A percentile compares a stretch with the other conserved stretches of the same genome.
Conservation (phyloP, 768 basidiomycete genomes). For the Hygrophoropsis aurantiaca region DNA sequence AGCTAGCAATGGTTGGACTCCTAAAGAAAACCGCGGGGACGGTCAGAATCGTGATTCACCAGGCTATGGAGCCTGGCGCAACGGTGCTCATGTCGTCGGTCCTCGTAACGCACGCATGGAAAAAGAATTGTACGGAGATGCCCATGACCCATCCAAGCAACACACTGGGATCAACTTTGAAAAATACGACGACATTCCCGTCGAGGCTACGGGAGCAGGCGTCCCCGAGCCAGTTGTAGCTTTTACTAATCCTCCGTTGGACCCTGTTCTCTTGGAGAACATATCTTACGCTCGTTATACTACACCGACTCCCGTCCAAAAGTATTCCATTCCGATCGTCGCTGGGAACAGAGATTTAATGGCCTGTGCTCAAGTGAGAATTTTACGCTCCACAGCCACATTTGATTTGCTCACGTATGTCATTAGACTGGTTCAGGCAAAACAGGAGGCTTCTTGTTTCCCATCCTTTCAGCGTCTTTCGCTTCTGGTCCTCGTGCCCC, state of each 20-base stretch:
- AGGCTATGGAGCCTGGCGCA: conserved; percentile 74
- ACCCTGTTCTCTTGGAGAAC: conserved; percentile 93
- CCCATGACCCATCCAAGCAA: conserved; percentile 80
- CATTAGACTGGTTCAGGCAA: conserved; percentile 97
- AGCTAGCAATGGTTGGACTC: conserved; percentile 39
- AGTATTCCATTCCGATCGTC: conserved; percentile 99
- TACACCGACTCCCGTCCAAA: conserved; percentile 98
- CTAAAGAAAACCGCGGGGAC: conserved; percentile 29
- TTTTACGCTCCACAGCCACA: conserved; percentile 3
- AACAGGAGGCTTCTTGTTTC: conserved; percentile 98
- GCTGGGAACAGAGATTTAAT: conserved; percentile 86
- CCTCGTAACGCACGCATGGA: conserved; percentile 84
- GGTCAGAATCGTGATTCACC: conserved; percentile 50
- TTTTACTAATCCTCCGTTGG: conserved; percentile 88
- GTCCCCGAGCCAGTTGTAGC: conserved; percentile 93
- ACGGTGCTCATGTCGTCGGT: conserved; percentile 86
- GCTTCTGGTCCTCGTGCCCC: conserved; percentile 73
- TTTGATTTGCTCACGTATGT: conserved; percentile 18
- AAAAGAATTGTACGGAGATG: conserved; percentile 94
- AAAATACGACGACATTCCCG: conserved; percentile 99
- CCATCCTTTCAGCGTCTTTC: conserved; percentile 95
- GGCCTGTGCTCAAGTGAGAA: conserved; percentile 86
- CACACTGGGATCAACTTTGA: conserved; percentile 99
- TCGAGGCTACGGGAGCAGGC: conserved; percentile 94
- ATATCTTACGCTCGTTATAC: conserved; percentile 91